Evolutionary conservation across 257 asterid genomes (phyloP), one percentile per base, ranked within the genome.

Genomic region (Thymus mandschuricus): DNA sequence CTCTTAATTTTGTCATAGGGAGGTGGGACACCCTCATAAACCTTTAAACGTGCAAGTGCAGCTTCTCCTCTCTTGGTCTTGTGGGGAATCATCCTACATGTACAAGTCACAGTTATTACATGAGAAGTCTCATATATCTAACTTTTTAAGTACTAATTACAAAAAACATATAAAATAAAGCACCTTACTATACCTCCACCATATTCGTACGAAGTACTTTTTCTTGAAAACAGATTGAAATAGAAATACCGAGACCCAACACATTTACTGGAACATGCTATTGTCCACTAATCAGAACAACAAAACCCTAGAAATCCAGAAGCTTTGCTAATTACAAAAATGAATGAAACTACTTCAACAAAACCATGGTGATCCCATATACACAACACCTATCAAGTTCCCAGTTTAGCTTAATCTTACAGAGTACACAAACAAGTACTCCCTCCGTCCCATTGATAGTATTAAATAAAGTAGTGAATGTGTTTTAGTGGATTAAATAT

Each of bases 61-160:
- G 89, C 88, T 48, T 85, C 92, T 15, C 96, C 96, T 48, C 96
- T 55, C 85, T 89, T 89, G 5, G 92, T 86, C 85, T 89, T 86
- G 76, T 89, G 96, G 6, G 96, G 96, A 51, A 89, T 89, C 96
- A 89, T 89, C 58, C 96, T 88, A 3, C 3, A 0, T 28, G 11
- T 15, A 63, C 11, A 64, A 38, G 6, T 35, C 13, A 30, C n/a
- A 6, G 7, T 3, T 11, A 40, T 15, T 50, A 77, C 62, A 59
- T 11, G 40, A 1, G 3, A 3, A 52, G 3, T 15, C 30, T n/a
- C 21, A 21, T 21, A 21, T 21, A 21, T 21, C 21, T 0, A 21
- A 21, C 21, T 21, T 21, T 50, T 21, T 4, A 27, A 30, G 9
- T 10, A 46, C n/a, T 40, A 6, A 5, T 4, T 33, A 5, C 30